Evolutionary conservation across 768 basidiomycete species (phyloP), one percentile per base, ranked within the genome.

Genomic region (Suillus tomentosus): DNA sequence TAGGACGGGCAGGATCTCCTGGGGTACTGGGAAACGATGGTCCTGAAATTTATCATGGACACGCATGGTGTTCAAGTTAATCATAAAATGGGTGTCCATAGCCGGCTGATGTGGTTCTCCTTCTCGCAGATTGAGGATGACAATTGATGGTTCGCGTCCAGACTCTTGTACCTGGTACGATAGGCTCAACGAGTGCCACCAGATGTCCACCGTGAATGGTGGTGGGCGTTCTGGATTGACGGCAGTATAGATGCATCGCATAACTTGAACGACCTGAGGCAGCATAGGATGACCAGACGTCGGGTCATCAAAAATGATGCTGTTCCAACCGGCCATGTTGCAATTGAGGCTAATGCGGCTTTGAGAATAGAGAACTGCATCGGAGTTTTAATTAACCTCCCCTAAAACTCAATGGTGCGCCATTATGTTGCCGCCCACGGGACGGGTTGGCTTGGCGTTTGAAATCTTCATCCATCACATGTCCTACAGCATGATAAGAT

Each of bases 1-100:
- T 11, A 63, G 27, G 22, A n/a, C 7, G 13, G 42, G 14, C 2
- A 45, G 5, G 3, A 42, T 62, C 24, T 63, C 62, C 24, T 61
- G 27, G 48, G 62, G 42, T 15, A 22, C 62, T 11, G 62, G 7
- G 45, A 47, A 63, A 14, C 62, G 62, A 24, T 14, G 1, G 31
- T 63, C 14, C n/a, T 15, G 13, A 14, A 63, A 63, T 61, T 63
- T 63, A 43, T 63, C 62, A 14, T 63, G 62, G 13, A 63, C 3
- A 14, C 36, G 13, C 60, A 61, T 42, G 8, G 62, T 47, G 42
- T 47, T 63, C 22, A 63, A 37, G 14, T 63, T 63, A 13, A 63
- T 63, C 62, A 47, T 63, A 31, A 63, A 63, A 24, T 47, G 62
- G 10, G 37, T 63, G 22, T 63, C n/a, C 62, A 63, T 63, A 3